Evolutionary conservation across 345 rosid genomes (phyloP), one percentile per base, ranked within the genome.

Genomic region (Hypericum androsaemum): DNA sequence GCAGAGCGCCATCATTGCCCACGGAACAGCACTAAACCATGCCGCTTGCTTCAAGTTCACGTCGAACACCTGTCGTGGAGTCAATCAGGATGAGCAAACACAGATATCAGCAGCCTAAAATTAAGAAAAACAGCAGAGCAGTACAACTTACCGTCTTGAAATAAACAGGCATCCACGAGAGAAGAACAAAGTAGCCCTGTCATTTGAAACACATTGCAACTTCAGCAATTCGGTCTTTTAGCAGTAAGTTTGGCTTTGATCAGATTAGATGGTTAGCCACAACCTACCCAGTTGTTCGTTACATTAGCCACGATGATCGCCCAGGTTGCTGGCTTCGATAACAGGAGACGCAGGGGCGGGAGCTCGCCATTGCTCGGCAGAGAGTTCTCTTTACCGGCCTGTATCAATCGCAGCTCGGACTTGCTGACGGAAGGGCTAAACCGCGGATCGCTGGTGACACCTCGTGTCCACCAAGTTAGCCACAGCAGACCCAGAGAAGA

Each of bases 101-200:
- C 0, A 35, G 10, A 50, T 39, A 36, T n/a, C 7, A 8, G n/a
- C 5, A 15, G 9, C 11, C 10, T 8, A 8, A 43, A 9, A 9
- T 41, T 50, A 41, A 14, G 7, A 2, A 14, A 42, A 36, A 48
- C 16, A 57, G 12, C 32, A 52, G 32, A 14, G 11, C 28, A 16
- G 6, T 41, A 7, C 8, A 7, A 71, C 77, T 64, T 66, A 87
- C 98, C 2, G 88, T 83, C 56, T 80, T 84, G 86, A 92, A 84
- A 69, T 92, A 92, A 55, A 82, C 80, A 40, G 98, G 98, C 96
- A 92, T 92, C 96, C 96, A 92, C 22, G 96, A 78, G 41, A 92
- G 94, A 49, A 92, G 95, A 70, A 92, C 96, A 52, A 92, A 92
- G 55, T 92, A 92, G 45, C 98, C 98, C 98, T 92, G 83, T 37